Base-by-base conservation (phyloP, 768 basidiomycete species). In the Kwoniella newhampshirensis region DNA sequence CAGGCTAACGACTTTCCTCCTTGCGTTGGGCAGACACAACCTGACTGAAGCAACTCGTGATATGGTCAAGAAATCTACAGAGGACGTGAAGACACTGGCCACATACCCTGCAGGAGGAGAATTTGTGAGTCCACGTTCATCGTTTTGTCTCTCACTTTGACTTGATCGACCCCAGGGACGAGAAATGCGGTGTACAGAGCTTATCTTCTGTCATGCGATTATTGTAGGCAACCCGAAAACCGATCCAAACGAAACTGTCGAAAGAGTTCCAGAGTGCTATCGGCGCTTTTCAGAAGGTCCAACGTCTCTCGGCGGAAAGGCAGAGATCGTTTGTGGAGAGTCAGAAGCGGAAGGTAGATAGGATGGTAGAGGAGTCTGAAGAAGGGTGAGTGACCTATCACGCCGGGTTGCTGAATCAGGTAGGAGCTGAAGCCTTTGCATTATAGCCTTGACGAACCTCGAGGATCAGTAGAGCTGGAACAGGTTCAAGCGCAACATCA, bases 51-150 rank as follows among this genome's bases (percentile, higher is more conserved):
- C 89, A 23, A 98, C 96, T 36, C 84, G 93, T 36, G 88, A 87
- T 3, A 91, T 99, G 87, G 87, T 91, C 20, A 97, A 96, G 79
- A 86, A 89, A 43, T 88, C 89, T 4, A 91, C 91, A 0, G 89
- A 90, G 46, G 92, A 97, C 71, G 77, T 98, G 71, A 98, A 97
- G 85, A 86, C 85, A 60, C 81, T 98, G 5, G 86, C 89, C 6
- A 79, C 82, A 4, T 79, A 88, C 52, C 88, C 68, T 20, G 59
- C 66, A 4, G 64, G 63, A n/a, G 68, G 70, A 42, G 67, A 50
- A 54, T 52, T 59, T 46, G 68, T 71, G 36, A 13, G 66, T 67
- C 20, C 30, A 17, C 3, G 32, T 51, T 30, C 39, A 13, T 25
- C 46, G n/a, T 26, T 37, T n/a, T 9, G 35, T 37, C 35, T n/a